phyloP scores from a whole-genome alignment of 1,284 basidiomycete species.

The Hemileia vastatrix region DNA sequence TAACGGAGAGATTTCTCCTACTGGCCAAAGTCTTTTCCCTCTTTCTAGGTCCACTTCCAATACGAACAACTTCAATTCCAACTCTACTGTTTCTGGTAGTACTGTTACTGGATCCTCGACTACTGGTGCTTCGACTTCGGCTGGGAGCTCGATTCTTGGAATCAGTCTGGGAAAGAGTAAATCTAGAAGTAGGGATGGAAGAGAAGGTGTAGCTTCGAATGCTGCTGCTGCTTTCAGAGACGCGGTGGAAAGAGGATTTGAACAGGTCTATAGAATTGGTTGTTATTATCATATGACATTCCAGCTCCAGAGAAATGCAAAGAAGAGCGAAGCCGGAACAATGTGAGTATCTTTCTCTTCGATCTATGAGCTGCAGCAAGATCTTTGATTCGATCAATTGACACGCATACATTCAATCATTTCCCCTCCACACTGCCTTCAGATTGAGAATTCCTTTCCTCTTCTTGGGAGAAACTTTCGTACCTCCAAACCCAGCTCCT shows the following conservation, averaged over 20 bases:
- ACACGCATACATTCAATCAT: too few species aligned
- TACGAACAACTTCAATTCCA: neutral
- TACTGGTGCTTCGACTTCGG: neutral
- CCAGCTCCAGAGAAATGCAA: conserved; percentile 28
- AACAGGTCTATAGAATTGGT: conserved; percentile 35
- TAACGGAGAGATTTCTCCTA: neutral
- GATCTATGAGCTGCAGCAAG: too few species aligned
- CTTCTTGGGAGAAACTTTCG: conserved; percentile 34
- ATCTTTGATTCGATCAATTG: too few species aligned
- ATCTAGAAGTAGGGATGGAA: neutral
- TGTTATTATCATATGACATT: conserved; percentile 37
- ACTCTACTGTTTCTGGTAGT: neutral
- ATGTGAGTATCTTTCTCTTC: conserved; percentile 7
- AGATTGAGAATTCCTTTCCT: conserved; percentile 34
- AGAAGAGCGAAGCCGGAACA: conserved; percentile 7
- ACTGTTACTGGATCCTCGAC: neutral
- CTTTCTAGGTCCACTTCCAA: neutral
- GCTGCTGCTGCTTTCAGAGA: conserved; percentile 24
- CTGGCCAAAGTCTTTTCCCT: neutral
- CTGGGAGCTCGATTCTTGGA: neutral
- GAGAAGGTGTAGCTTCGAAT: neutral
- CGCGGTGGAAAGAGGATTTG: conserved; percentile 32
- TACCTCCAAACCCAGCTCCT: conserved; percentile 30
- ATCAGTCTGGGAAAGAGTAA: neutral
- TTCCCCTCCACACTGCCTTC: neutral